Evolutionary conservation across 2,329 filamentous ascomycete genomes (phyloP).

Genomic region (Cercospora brassicicola): DNA sequence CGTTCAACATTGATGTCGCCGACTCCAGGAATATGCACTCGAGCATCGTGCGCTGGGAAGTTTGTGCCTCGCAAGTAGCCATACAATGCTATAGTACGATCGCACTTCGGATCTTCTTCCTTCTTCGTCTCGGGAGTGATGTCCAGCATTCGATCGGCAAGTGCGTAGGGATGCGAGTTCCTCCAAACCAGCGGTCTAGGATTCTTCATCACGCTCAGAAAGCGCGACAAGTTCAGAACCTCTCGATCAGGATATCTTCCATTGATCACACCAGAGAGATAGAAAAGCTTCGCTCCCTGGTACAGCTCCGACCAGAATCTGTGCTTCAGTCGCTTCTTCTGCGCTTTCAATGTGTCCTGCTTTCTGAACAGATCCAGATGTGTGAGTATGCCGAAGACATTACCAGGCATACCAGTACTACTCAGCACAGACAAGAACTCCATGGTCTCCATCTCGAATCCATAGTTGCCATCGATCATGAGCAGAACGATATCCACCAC

Average conservation of each 20-base stretch:
- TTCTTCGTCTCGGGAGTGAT: conserved; percentile 90
- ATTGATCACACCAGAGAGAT: conserved; percentile 93
- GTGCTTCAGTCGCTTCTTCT: conserved; percentile 95
- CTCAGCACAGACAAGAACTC: conserved; percentile 93
- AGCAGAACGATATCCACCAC: conserved; percentile 95
- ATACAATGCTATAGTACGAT: conserved; percentile 85
- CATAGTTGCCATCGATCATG: conserved; percentile 98
- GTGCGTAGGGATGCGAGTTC: conserved; percentile 89
- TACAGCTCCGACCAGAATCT: conserved; percentile 96
- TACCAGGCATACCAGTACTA: conserved; percentile 96
- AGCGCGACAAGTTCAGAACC: conserved; percentile 90
- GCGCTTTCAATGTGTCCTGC: conserved; percentile 83
- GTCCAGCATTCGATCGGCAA: conserved; percentile 93
- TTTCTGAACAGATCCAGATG: conserved; percentile 95
- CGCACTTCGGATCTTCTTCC: conserved; percentile 84
- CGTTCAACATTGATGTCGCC: conserved; percentile 81
- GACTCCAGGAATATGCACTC: conserved; percentile 88
- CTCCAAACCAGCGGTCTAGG: conserved; percentile 94
- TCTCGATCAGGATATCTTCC: conserved; percentile 95
- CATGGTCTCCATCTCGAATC: conserved; percentile 99
- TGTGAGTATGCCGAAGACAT: conserved; percentile 94
- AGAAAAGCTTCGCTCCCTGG: conserved; percentile 94
- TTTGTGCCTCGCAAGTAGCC: conserved; percentile 95
- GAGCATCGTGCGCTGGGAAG: conserved; percentile 79
- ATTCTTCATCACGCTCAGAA: conserved; percentile 98